Evolutionary conservation across 2,329 filamentous ascomycete genomes (phyloP), one percentile per base, ranked within the genome.

Genomic region (Lasiodiplodia citricola): DNA sequence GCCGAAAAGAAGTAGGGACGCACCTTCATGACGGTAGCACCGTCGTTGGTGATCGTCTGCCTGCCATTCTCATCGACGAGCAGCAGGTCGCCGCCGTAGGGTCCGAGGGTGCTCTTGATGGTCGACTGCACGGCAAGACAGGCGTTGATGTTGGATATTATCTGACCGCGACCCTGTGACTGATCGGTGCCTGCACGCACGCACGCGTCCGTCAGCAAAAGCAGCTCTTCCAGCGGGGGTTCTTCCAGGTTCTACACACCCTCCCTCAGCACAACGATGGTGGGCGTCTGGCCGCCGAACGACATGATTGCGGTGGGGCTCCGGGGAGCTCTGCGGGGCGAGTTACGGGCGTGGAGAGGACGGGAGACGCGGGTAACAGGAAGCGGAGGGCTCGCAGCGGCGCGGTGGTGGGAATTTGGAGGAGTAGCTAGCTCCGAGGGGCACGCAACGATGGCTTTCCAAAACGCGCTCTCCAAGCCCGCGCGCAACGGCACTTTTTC

Each of bases 41-140:
- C 96, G 84, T 99, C 96, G 83, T 99, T 99, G 75, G 96, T 99
- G 80, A 99, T 98, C 67, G 96, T 99, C 84, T 97, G 94, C 81
- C 85, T 91, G 81, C 96, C 96, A 86, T 97, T 97, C 81, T 90
- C 91, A 82, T 98, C 96, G 68, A 98, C 95, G 83, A 99, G 91
- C 80, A 99, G 87, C 80, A 98, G 84, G 83, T 99, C 96, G 77
- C 96, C 96, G 79, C 96, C 96, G 83, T 98, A 99, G 41, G 96
- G 96, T 51, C 96, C 96, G 44, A 99, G 87, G 23, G 96, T 99
- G 76, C 92, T 93, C 85, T 97, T 96, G 84, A 99, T 95, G 70
- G 95, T 98, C 63, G 91, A 88, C 84, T 99, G 96, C 51, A 99
- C 94, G 28, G 96, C 95, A 75, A 97, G 87, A 82, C 96, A 99